Percentiles rank a stretch among this genome's conserved stretches.
Conservation (phyloP, 352 stramenopile species). For the Globisporangium sylvaticum region DNA sequence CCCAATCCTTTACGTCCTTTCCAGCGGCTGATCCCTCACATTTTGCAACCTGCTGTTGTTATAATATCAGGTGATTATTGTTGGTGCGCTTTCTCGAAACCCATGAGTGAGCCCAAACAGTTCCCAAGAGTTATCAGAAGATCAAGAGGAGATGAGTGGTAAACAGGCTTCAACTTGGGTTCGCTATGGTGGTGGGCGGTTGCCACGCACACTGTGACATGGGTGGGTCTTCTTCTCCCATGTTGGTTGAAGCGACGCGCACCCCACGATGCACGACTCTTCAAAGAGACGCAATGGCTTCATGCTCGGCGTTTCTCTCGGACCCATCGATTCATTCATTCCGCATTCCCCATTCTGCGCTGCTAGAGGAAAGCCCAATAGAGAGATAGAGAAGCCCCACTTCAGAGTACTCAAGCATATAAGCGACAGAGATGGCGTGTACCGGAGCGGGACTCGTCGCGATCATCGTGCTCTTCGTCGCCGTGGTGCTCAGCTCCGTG, state of each 20-base stretch:
- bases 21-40: too few species aligned
- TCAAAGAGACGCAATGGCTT: background rate
- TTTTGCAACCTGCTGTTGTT: too few species aligned
- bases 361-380: background rate
- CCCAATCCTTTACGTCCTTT: too few species aligned
- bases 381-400: background rate
- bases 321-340: background rate
- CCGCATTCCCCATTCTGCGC: background rate
- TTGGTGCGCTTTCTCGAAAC: too few species aligned
- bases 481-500: constrained; percentile 53
- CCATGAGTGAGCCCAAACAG: too few species aligned
- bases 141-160: too few species aligned
- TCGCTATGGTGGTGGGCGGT: background rate
- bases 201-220: background rate
- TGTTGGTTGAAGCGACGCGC: background rate
- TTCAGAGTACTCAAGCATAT: background rate
- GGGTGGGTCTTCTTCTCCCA: background rate
- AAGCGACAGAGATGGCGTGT: constrained; percentile 35
- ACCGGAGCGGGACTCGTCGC: constrained; percentile 47
- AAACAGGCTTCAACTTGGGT: background rate
- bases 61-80: too few species aligned
- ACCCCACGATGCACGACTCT: background rate
- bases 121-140: too few species aligned
- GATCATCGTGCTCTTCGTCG: constrained; percentile 54
- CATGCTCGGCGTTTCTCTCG: background rate